phyloP scores from a whole-genome alignment of 306 rosid species.

The Fragaria nilgerrensis region DNA sequence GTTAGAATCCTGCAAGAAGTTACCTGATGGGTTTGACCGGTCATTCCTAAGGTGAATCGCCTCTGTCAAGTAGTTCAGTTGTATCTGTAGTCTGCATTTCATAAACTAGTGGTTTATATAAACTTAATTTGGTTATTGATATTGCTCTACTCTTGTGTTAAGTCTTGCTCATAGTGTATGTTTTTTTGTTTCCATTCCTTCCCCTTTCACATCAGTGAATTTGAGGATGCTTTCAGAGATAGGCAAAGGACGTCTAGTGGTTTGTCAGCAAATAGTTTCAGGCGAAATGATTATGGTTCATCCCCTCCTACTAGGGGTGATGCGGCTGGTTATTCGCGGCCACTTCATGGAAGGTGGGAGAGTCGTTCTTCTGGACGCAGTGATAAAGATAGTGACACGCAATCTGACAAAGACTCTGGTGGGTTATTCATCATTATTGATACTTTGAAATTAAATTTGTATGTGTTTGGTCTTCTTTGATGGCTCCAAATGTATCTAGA shows the following conservation, averaged over 20 bases:
- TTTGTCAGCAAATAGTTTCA: slow-evolving; percentile 54
- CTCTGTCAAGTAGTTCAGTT: background rate
- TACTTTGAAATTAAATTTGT: background rate
- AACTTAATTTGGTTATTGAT: background rate
- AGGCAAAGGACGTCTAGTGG: slow-evolving; percentile 67
- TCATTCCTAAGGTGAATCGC: slow-evolving; percentile 63
- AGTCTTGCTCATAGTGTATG: slow-evolving; percentile 28
- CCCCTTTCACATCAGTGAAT: slow-evolving; percentile 52
- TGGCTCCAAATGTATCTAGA: background rate
- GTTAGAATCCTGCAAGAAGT: slow-evolving; percentile 69
- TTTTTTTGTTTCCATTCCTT: background rate
- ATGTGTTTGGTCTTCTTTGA: background rate
- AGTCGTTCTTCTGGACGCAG: slow-evolving; percentile 70
- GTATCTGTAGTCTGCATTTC: slow-evolving; percentile 3
- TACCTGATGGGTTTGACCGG: slow-evolving; percentile 76
- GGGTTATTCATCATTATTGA: slow-evolving; percentile 17
- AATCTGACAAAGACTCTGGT: slow-evolving; percentile 87
- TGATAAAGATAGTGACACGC: slow-evolving; percentile 80
- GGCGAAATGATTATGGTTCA: slow-evolving; percentile 66
- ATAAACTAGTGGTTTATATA: background rate
- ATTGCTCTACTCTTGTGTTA: slow-evolving; percentile 9
- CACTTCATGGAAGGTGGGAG: slow-evolving; percentile 82
- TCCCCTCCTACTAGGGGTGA: slow-evolving; percentile 91
- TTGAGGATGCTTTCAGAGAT: slow-evolving; percentile 65
- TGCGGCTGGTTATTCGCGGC: slow-evolving; percentile 51